Evolutionary conservation across 2,329 filamentous ascomycete genomes (phyloP), one percentile per base, ranked within the genome.

Genomic region (Epichloe hybrida): DNA sequence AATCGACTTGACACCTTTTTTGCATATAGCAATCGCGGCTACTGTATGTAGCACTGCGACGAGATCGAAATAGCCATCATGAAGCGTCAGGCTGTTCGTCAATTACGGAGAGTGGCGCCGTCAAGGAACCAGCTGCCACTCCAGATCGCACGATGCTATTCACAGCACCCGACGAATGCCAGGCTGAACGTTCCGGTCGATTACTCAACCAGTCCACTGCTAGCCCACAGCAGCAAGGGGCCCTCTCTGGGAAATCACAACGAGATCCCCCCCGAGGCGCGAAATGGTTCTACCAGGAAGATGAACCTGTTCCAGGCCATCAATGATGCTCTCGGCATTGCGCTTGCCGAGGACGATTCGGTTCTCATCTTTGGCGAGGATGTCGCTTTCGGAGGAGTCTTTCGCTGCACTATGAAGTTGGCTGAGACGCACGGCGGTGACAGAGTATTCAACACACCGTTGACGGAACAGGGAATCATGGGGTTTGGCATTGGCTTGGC

Each of bases 301-400:
- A 85, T 94, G 76, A 97, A 97, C 69, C 77, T 96, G 38, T 96
- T 93, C 71, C 88, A 95, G 65, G 84, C 93, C 48, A 82, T 98
- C 72, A 97, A 97, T 65, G 83, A 91, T 57, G 90, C 91, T 11
- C 75, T 98, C 21, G 80, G 86, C 21, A 86, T 84, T 53, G 88
- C 91, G 23, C 76, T 98, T 31, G 80, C 84, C 15, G 80, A 84
- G 37, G 90, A 96, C 60, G 88, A 95, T 56, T 82, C 84, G 17
- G 88, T 95, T 21, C 72, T 97, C 51, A 76, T 98, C 9, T 98
- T 98, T 61, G 93, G 93, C 41, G 93, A 98, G 68, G 93, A 98
- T 64, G 89, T 98, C 7, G 88, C 93, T 13, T 98, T 98, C 56
- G 93, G 93, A 41, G 93, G 93, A 50, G 93, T 98, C 15, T 98